Base-by-base conservation (phyloP, 1,139 yeast species). In the Torulaspora globosa region DNA sequence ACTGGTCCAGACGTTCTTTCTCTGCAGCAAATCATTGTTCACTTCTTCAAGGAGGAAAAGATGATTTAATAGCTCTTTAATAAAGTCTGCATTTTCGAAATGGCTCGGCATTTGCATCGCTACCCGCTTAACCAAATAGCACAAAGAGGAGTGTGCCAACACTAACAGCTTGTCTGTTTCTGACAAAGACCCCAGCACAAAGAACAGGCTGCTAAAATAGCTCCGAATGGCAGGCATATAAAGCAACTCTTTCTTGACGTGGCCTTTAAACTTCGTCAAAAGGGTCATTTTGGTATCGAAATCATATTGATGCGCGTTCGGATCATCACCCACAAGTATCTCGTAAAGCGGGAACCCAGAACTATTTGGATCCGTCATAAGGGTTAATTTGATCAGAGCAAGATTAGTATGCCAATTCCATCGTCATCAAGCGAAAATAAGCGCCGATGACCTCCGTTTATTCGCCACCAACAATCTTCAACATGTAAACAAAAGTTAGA, bases 81-180 rank as follows among this genome's bases (percentile, higher is more conserved):
- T 46, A 6, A 54, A 48, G 8, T 51, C 41, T 2, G 36, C 40
- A 1, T 68, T 68, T 45, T 70, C 71, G 37, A 89, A 70, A 1
- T 75, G 70, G 1, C 74, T 71, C 1, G 80, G 73, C 53, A 84
- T 82, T 67, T 87, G 96, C 65, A 82, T 79, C 43, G 85, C 79
- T 2, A 86, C 80, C 15, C 96, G 72, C 56, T 85, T 86, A 24
- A 86, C 78, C 39, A 88, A 68, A 60, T 88, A 92, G 49, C 90
- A 84, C 9, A 85, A 65, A 9, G 88, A 76, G 11, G 87, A 79
- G 60, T 86, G 85, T 1, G 84, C 75, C 32, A 71, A 58, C 0
- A 73, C 59, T 50, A 71, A 70, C 19, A 80, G 69, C n/a, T 72
- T 39, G 11, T 27, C 36, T 14, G 15, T 7, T 3, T 14, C 68